Percentiles rank a stretch among this genome's conserved stretches.
phyloP scores from a whole-genome alignment of 2,329 filamentous ascomycete species.

The Penicillium carneum region DNA sequence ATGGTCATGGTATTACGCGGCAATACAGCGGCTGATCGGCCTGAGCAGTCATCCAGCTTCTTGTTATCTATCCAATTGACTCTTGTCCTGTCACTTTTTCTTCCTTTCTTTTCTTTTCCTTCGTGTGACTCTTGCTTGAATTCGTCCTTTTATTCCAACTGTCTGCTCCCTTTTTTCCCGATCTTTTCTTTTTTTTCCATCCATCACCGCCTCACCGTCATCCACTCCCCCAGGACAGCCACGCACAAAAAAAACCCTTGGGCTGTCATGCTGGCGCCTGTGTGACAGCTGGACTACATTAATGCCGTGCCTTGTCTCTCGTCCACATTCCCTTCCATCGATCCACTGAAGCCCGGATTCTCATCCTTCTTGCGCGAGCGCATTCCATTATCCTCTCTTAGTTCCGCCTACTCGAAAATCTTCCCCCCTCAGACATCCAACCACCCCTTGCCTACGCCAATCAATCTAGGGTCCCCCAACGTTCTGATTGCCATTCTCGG shows the following conservation, averaged over 20 bases:
- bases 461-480: conserved; percentile 41
- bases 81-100: conserved; percentile 11
- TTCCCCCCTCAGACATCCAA: conserved; percentile 9
- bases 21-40: conserved; percentile 34
- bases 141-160: conserved; percentile 8
- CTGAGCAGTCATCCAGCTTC: conserved; percentile 27
- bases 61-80: conserved; percentile 22
- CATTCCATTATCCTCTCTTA: conserved; percentile 41
- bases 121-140: conserved; percentile 12
- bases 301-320: conserved; percentile 48
- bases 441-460: conserved; percentile 33
- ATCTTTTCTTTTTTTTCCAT: conserved; percentile 17
- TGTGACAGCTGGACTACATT: conserved; percentile 50
- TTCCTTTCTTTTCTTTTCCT: conserved; percentile 20
- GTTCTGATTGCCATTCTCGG: conserved; percentile 39
- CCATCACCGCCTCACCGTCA: conserved; percentile 10
- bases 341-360: conserved; percentile 44
- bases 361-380: conserved; percentile 41
- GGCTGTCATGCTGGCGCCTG: conserved; percentile 47
- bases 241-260: conserved; percentile 21
- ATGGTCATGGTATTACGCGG: conserved; percentile 20
- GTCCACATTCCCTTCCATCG: conserved; percentile 46
- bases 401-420: conserved; percentile 6
- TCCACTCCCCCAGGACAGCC: background rate
- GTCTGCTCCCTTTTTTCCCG: conserved; percentile 9